phyloP scores from a whole-genome alignment of 75 land plant genomes.

The Sequoia sempervirens region DNA sequence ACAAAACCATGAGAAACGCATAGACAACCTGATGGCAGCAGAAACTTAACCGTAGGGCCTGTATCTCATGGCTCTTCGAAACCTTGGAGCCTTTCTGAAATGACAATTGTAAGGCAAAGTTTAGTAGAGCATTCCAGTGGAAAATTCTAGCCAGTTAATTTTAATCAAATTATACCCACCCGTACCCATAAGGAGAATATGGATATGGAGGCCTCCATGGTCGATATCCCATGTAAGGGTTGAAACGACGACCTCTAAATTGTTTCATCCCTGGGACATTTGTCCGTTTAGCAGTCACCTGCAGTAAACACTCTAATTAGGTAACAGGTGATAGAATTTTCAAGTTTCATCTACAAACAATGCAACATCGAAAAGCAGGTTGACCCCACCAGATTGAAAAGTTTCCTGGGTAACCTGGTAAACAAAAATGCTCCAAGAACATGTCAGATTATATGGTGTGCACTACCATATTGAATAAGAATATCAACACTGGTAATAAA shows the following conservation, averaged over 20 bases:
- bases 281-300: constrained; percentile 52
- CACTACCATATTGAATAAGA: not conserved
- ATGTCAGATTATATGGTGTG: not conserved
- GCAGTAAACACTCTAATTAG: not conserved
- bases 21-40: not conserved
- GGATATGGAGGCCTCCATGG: constrained; percentile 45
- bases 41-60: constrained; percentile 55
- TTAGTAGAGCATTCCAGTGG: not conserved
- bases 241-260: constrained; percentile 55
- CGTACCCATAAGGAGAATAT: constrained; percentile 18
- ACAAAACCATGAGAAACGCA: not conserved
- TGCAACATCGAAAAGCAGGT: not conserved
- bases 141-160: not conserved
- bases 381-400: not conserved
- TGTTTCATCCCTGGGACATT: constrained; percentile 87
- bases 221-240: constrained; percentile 53
- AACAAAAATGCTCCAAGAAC: not conserved
- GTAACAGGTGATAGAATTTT: not conserved
- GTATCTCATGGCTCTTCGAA: constrained; percentile 73
- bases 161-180: constrained; percentile 4
- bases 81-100: constrained; percentile 76
- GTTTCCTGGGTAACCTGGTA: not conserved
- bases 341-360: not conserved
- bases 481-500: not conserved
- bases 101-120: not conserved